Conservation (phyloP, 129 eudicot species). For the Glebionis coronaria region DNA sequence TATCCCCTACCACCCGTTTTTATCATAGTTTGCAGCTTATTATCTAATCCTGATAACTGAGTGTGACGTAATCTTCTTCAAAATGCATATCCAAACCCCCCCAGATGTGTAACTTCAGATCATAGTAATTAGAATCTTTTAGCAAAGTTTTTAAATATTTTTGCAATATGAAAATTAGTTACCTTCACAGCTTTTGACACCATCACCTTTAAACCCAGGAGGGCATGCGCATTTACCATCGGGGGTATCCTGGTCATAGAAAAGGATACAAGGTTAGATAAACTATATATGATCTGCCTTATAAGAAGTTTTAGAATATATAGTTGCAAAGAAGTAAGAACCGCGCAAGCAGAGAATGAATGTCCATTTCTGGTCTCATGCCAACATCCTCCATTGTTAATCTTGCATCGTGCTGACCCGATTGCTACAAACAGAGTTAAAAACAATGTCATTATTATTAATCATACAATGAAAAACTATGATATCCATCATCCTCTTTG, state of each 20-base stretch:
- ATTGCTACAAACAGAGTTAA: conserved; percentile 45
- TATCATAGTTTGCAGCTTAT: no score
- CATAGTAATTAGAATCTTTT: neutral
- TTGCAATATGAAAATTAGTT: conserved; percentile 19
- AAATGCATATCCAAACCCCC: no score
- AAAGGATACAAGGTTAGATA: conserved; percentile 6
- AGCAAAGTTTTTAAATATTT: neutral
- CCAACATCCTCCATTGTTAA: conserved; percentile 97
- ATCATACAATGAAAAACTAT: no score
- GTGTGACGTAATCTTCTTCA: no score
- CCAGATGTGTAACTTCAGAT: no score
- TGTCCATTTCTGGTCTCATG: conserved; percentile 68
- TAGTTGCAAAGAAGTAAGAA: conserved; percentile 10
- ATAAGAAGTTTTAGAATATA: neutral
- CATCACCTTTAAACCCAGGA: conserved; percentile 82
- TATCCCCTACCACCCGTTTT: no score
- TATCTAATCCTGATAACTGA: no score
- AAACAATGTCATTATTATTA: neutral
- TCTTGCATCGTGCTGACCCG: conserved; percentile 93
- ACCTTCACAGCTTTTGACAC: conserved; percentile 85
- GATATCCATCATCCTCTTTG: neutral
- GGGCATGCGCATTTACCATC: conserved; percentile 87
- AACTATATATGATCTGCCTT: neutral
- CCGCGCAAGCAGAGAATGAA: conserved; percentile 85
- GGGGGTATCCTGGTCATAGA: conserved; percentile 50